Evolutionary conservation across 169 alveolate genomes (phyloP), one percentile per base, ranked within the genome.

Genomic region (Sarcocystis neurona): DNA sequence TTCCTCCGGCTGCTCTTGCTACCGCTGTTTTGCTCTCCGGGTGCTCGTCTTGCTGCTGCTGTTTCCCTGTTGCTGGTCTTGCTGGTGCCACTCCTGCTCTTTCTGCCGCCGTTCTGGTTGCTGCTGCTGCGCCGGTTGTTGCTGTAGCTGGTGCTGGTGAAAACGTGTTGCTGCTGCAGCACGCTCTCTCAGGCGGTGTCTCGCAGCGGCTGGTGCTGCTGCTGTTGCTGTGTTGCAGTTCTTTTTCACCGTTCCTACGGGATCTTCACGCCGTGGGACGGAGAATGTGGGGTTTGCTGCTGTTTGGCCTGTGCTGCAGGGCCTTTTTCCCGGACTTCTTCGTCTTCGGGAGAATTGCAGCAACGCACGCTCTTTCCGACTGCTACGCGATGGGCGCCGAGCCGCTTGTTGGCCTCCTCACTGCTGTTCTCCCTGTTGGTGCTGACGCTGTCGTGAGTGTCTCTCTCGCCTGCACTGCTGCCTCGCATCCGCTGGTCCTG

Each of bases 311-410:
- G 30, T 12, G 39, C 48, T 63, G 37, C 84, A 86, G 90, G 72
- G n/a, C 74, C 27, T 77, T 77, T 58, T 46, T 53, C 47, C 82
- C 27, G 34, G 82, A 72, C 72, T 43, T 56, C 20, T 87, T 30
- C 72, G 58, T 82, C 27, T 30, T 87, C 63, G 91, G 91, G 20
- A 63, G 85, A 48, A 78, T 87, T 58, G 63, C 87, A 3, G 91
- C 91, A n/a, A 82, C 87, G 43, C 91, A 87, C 82, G 87, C 88
- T 2, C 78, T 87, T 47, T 87, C 91, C 39, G 91, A 87, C 50
- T 37, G 74, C 30, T 87, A 56, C 41, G 91, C 91, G 10, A 75
- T 82, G 68, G 91, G 91, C 63, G 87, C 87, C 8, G 80, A 74
- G 84, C 91, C 91, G 15, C 53, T 87, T 3, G 50, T 80, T 0